Percentiles rank a stretch among this genome's conserved stretches.
phyloP scores from a whole-genome alignment of 2,329 filamentous ascomycete species.

The Pyrenophora graminea region DNA sequence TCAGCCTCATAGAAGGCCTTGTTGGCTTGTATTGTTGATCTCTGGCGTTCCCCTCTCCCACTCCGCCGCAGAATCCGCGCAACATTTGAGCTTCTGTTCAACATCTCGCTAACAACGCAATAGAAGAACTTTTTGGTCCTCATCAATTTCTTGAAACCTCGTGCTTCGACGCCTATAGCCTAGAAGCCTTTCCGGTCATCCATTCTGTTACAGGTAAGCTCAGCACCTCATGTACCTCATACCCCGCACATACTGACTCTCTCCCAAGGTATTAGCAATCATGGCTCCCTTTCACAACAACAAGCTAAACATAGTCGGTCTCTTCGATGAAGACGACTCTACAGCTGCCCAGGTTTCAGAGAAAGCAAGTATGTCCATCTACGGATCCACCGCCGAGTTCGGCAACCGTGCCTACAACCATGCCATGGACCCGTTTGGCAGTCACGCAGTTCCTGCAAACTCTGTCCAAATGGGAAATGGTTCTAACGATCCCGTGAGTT shows the following conservation, averaged over 20 bases:
- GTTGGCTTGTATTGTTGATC: neutral
- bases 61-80: neutral
- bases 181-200: neutral
- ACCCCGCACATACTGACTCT: neutral
- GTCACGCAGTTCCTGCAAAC: neutral
- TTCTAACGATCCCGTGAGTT: constrained; percentile 13
- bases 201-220: neutral
- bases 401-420: no score
- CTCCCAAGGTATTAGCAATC: neutral
- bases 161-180: neutral
- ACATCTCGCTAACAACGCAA: neutral
- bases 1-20: neutral
- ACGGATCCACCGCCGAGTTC: no score
- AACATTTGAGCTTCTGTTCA: neutral
- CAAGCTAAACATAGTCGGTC: constrained; percentile 14
- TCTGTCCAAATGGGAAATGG: no score
- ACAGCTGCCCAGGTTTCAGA: neutral
- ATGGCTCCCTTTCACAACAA: constrained; percentile 21
- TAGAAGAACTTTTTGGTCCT: neutral
- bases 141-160: neutral
- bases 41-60: neutral
- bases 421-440: no score
- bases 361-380: neutral
- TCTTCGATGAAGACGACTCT: constrained; percentile 7
- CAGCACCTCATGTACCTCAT: neutral